These are phyloP conservation scores for Singerocomus rubriflavus DNA, from an alignment of 1,284 basidiomycete species.

Conservation along the genomic window DNA sequence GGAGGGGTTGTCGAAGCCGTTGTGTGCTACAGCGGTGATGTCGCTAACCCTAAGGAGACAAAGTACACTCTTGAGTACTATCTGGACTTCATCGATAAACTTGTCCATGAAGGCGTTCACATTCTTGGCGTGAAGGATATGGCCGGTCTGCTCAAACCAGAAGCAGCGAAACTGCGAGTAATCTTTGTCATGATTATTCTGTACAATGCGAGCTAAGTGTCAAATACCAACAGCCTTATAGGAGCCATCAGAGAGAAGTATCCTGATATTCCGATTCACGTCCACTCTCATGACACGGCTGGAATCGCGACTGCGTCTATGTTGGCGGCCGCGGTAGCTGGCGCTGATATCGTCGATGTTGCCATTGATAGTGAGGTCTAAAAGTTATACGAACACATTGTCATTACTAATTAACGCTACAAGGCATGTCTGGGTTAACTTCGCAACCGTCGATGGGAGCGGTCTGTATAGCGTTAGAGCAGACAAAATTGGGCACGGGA, in stretches of 20 bases:
- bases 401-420: conserved; percentile 6
- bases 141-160: conserved; percentile 96
- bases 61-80: conserved; percentile 99
- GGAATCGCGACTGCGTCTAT: conserved; percentile 97
- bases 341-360: conserved; percentile 97
- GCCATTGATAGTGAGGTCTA: conserved; percentile 87
- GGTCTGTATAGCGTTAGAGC: conserved; percentile 91
- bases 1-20: conserved; percentile 98
- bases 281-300: conserved; percentile 99
- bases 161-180: conserved; percentile 82
- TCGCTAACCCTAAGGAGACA: conserved; percentile 91
- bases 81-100: conserved; percentile 91
- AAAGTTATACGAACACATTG: neutral
- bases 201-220: conserved; percentile 4
- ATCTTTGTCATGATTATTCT: conserved; percentile 2
- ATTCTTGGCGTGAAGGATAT: conserved; percentile 99
- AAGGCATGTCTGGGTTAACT: conserved; percentile 96
- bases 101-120: conserved; percentile 95
- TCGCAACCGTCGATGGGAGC: conserved; percentile 99
- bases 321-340: conserved; percentile 93
- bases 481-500: conserved; percentile 92
- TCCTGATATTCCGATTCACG: conserved; percentile 98
- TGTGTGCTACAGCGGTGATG: conserved; percentile 99
- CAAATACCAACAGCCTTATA: conserved; percentile 61
- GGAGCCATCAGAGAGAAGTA: conserved; percentile 94